Percentiles rank a stretch among this genome's conserved stretches.
phyloP scores from a whole-genome alignment of 2,329 filamentous ascomycete genomes.

The Anthostomella pinea region DNA sequence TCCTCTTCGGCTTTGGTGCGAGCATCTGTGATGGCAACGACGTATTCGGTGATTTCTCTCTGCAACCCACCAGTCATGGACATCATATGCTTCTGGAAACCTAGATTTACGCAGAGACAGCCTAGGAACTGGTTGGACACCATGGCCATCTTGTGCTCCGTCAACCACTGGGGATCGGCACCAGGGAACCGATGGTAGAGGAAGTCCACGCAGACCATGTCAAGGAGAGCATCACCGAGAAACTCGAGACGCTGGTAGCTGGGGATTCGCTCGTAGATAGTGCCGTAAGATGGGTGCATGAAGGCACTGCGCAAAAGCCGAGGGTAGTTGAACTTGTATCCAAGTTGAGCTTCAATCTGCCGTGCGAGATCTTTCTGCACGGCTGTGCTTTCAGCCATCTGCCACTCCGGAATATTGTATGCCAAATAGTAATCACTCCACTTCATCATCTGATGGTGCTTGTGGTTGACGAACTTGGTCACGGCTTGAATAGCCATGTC shows the following conservation, averaged over 20 bases:
- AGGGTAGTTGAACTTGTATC: conserved; percentile 69
- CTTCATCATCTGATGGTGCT: conserved; percentile 64
- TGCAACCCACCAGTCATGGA: conserved; percentile 46
- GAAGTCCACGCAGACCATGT: conserved; percentile 65
- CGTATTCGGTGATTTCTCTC: conserved; percentile 51
- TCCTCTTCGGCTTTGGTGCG: conserved; percentile 36
- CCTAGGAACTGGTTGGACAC: conserved; percentile 93
- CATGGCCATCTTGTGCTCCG: conserved; percentile 99
- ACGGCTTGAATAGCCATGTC: conserved; percentile 62
- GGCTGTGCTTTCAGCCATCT: conserved; percentile 58
- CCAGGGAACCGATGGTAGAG: conserved; percentile 74
- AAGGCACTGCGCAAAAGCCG: conserved; percentile 80
- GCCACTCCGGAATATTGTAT: conserved; percentile 71
- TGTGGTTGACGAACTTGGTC: conserved; percentile 65
- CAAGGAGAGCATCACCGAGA: conserved; percentile 74
- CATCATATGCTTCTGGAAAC: conserved; percentile 71
- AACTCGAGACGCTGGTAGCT: conserved; percentile 92
- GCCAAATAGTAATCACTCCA: conserved; percentile 72
- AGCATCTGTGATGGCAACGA: conserved; percentile 54
- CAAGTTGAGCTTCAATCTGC: conserved; percentile 57
- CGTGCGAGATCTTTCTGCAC: conserved; percentile 66
- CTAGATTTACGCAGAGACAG: conserved; percentile 73
- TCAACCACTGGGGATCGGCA: conserved; percentile 92
- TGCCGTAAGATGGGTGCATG: conserved; percentile 79
- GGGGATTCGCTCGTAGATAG: conserved; percentile 72